These are phyloP conservation scores for Barbatosphaeria neglecta DNA, from an alignment of 495 filamentous ascomycete species.

Conservation along the genomic window DNA sequence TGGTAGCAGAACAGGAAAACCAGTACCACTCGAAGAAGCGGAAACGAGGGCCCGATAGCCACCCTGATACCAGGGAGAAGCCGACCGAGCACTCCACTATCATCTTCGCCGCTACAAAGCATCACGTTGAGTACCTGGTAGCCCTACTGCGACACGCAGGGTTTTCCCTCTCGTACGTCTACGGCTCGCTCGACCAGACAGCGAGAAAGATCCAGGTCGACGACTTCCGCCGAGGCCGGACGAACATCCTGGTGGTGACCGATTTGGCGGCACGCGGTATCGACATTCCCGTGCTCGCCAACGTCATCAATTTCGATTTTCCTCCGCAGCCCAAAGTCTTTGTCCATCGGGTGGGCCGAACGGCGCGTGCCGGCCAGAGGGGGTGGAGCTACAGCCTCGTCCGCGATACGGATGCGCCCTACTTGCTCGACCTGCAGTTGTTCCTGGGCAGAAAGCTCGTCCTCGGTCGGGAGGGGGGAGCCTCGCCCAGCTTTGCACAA, in stretches of 20 bases:
- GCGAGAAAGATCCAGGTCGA: slow-evolving; percentile 84
- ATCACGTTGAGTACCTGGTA: slow-evolving; percentile 92
- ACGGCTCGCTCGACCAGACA: slow-evolving; percentile 86
- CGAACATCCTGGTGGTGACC: slow-evolving; percentile 91
- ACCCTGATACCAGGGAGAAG: slow-evolving; percentile 34
- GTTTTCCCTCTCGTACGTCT: slow-evolving; percentile 82
- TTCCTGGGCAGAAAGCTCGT: slow-evolving; percentile 77
- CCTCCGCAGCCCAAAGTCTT: slow-evolving; percentile 94
- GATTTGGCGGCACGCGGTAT: slow-evolving; percentile 96
- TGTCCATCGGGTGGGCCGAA: slow-evolving; percentile 90
- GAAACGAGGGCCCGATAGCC: slow-evolving; percentile 45
- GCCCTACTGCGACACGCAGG: slow-evolving; percentile 59
- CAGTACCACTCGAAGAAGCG: slow-evolving; percentile 51
- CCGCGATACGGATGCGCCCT: slow-evolving; percentile 72
- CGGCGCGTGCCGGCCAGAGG: slow-evolving; percentile 78
- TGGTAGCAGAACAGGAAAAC: slow-evolving; percentile 29
- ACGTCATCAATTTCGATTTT: slow-evolving; percentile 99
- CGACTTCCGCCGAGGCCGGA: slow-evolving; percentile 69
- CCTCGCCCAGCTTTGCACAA: slow-evolving; percentile 54
- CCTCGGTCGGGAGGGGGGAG: slow-evolving; percentile 44
- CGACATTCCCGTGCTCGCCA: slow-evolving; percentile 90
- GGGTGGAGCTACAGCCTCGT: slow-evolving; percentile 95
- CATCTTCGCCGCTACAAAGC: slow-evolving; percentile 87
- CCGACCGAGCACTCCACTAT: slow-evolving; percentile 80
- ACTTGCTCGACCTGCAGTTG: slow-evolving; percentile 87